Conservation (phyloP, 805 yeast species). For the Suhomyces emberorum region DNA sequence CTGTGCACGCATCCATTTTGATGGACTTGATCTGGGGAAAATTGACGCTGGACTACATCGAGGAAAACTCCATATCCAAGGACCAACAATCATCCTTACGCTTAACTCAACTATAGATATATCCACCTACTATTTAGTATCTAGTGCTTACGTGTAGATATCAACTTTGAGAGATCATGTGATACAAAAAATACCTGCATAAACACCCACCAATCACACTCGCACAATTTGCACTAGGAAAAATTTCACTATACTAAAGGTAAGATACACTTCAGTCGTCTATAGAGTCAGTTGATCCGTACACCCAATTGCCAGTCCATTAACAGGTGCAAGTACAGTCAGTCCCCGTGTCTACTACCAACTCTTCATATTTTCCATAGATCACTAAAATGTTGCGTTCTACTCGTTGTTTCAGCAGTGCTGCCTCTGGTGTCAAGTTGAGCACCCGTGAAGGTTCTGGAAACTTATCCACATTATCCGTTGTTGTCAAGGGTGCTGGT, state of each 20-base stretch:
- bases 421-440: constrained; percentile 44
- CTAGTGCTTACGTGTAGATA: not conserved
- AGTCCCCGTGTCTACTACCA: not conserved
- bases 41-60: constrained; percentile 59
- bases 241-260: constrained; percentile 3
- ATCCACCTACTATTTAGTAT: no score
- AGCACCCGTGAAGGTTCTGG: constrained; percentile 59
- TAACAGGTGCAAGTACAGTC: not conserved
- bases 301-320: constrained; percentile 3
- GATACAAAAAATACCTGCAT: constrained; percentile 1
- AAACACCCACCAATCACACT: constrained; percentile 8
- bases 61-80: constrained; percentile 38
- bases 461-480: constrained; percentile 70
- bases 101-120: constrained; percentile 45
- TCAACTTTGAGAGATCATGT: constrained; percentile 1
- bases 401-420: constrained; percentile 41
- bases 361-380: not conserved
- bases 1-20: constrained; percentile 63
- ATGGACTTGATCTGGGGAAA: constrained; percentile 83
- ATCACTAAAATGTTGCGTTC: constrained; percentile 6
- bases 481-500: constrained; percentile 80
- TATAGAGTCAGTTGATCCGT: constrained; percentile 4
- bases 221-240: constrained; percentile 6
- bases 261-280: constrained; percentile 1
- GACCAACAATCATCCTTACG: constrained; percentile 27